phyloP scores from a whole-genome alignment of 1,139 yeast genomes.

The Schwanniomyces etchellsii region DNA sequence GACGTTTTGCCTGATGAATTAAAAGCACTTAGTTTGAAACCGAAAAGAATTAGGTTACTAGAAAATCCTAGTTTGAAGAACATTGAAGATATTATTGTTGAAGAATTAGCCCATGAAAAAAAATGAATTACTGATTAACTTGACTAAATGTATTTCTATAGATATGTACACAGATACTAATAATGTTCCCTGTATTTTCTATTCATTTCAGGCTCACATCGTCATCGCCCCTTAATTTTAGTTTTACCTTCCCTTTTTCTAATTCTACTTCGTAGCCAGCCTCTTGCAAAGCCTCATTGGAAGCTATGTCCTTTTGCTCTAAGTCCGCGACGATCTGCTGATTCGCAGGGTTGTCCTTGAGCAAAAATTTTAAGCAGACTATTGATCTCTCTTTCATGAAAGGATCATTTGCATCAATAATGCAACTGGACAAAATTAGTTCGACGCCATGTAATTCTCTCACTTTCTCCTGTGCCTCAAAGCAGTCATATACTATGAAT shows the following conservation, averaged over 20 bases:
- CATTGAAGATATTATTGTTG: conserved; percentile 70
- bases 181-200: conserved; percentile 1
- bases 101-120: conserved; percentile 56
- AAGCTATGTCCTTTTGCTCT: conserved; percentile 33
- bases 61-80: conserved; percentile 68
- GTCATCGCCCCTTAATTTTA: conserved; percentile 11
- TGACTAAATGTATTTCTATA: not conserved
- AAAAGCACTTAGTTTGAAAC: conserved; percentile 61
- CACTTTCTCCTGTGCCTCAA: conserved; percentile 58
- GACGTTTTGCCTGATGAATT: conserved; percentile 89
- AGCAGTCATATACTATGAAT: conserved; percentile 45
- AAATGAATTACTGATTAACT: conserved; percentile 1
- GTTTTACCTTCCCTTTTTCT: conserved; percentile 29
- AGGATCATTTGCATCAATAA: conserved; percentile 84
- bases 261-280: conserved; percentile 37
- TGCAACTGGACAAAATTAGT: conserved; percentile 71
- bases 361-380: conserved; percentile 63
- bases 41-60: conserved; percentile 71
- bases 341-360: conserved; percentile 59
- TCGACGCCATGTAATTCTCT: conserved; percentile 66
- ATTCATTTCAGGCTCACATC: not conserved
- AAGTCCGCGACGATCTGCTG: conserved; percentile 64
- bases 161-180: conserved; percentile 2
- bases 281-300: conserved; percentile 21
- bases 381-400: conserved; percentile 82